These are phyloP conservation scores for Sporothrix pallida DNA, from an alignment of 2,329 filamentous ascomycete species.

Conservation along the genomic window DNA sequence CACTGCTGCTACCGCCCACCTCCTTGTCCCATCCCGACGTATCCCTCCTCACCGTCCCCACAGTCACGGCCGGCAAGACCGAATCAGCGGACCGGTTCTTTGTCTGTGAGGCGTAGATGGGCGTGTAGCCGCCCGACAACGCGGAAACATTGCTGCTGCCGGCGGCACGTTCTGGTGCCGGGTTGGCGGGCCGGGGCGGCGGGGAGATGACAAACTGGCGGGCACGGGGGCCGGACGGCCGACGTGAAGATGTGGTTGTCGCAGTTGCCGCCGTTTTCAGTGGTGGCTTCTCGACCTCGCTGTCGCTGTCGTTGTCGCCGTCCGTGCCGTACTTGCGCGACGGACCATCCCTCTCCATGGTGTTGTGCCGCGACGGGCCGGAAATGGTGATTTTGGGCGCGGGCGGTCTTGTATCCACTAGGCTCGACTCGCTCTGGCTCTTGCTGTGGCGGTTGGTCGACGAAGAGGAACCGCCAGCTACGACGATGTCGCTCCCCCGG, in stretches of 20 bases:
- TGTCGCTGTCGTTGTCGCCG: neutral
- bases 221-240: neutral
- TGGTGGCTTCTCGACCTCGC: neutral
- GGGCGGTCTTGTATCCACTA: neutral
- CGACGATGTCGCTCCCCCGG: neutral
- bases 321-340: neutral
- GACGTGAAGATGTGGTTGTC: neutral
- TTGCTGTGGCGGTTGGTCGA: constrained; percentile 17
- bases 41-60: neutral
- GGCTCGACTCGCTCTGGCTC: constrained; percentile 24
- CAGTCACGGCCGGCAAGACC: neutral
- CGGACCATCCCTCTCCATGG: neutral
- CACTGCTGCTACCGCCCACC: neutral
- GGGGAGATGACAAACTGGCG: neutral
- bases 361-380: constrained; percentile 18
- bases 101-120: neutral
- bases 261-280: neutral
- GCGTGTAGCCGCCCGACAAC: neutral
- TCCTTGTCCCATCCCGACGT: neutral
- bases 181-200: neutral
- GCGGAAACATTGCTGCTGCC: neutral
- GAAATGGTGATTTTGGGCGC: constrained; percentile 2
- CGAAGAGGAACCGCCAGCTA: neutral
- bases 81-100: neutral
- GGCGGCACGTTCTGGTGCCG: neutral